These are phyloP conservation scores for Mychonastes homosphaera DNA, from an alignment of 139 green algal genomes.

Conservation along the genomic window DNA sequence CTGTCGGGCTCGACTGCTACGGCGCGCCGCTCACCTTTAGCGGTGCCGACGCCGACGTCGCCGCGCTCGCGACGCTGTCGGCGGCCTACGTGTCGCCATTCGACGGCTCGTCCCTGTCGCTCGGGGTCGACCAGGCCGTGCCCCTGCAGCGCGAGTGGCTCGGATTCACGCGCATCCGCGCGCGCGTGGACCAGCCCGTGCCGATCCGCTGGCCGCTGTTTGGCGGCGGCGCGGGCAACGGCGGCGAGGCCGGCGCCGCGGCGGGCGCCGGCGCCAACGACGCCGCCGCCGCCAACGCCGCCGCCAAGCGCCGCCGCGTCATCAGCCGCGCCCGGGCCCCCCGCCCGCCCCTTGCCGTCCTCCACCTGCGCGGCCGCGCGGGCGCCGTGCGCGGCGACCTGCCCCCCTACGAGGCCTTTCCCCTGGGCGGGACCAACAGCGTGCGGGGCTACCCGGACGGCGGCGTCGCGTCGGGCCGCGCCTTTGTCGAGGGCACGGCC, in stretches of 20 bases:
- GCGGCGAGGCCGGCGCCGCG: too few relatives aligned
- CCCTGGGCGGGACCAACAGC: slow-evolving; percentile 83
- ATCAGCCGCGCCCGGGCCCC: too few relatives aligned
- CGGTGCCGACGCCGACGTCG: slow-evolving; percentile 44
- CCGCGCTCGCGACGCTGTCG: slow-evolving; percentile 44
- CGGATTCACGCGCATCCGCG: slow-evolving; percentile 59
- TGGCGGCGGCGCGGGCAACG: too few relatives aligned
- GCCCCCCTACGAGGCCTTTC: slow-evolving; percentile 94
- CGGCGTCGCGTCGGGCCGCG: slow-evolving; percentile 73
- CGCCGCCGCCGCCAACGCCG: too few relatives aligned
- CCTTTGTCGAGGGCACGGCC: slow-evolving; percentile 61
- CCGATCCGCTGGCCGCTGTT: too few relatives aligned
- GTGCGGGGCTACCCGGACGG: slow-evolving; percentile 87
- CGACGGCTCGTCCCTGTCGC: slow-evolving; percentile 41
- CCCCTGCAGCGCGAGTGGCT: slow-evolving; percentile 67
- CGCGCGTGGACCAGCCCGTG: slow-evolving; percentile 49
- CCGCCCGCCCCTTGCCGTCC: too few relatives aligned
- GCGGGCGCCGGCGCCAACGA: too few relatives aligned
- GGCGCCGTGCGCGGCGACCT: slow-evolving; percentile 77
- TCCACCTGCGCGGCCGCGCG: slow-evolving; percentile 40
- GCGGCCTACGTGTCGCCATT: slow-evolving; percentile 44
- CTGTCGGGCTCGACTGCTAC: slow-evolving; percentile 64
- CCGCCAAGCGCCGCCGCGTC: too few relatives aligned
- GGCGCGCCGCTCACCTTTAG: slow-evolving; percentile 73
- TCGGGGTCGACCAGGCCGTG: slow-evolving; percentile 62